Percentiles rank a stretch among this genome's conserved stretches.
Conservation (phyloP, 495 filamentous ascomycete species). For the Neurospora sp. region DNA sequence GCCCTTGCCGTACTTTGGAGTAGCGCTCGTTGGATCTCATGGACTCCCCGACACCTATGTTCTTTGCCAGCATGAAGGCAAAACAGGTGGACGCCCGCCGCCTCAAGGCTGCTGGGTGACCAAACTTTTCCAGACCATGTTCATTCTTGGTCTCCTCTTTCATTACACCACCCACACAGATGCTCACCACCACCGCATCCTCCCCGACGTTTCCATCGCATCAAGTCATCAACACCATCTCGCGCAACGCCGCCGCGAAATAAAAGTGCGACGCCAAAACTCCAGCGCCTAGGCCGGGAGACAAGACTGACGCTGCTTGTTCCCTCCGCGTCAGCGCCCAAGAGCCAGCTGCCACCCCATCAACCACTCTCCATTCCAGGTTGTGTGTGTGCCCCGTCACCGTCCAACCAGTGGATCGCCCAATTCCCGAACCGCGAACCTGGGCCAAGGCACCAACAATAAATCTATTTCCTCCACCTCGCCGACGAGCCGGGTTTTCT, state of each 20-base stretch:
- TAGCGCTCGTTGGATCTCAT: constrained; percentile 1
- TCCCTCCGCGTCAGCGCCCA: not conserved
- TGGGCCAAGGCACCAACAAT: constrained; percentile 10
- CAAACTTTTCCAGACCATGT: constrained; percentile 21
- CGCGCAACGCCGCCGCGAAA: constrained; percentile 23
- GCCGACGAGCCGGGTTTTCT: not conserved
- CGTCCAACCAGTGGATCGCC: constrained; percentile 20
- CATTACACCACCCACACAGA: constrained; percentile 13
- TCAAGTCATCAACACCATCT: constrained; percentile 4
- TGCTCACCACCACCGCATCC: constrained; percentile 18
- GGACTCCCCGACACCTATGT: constrained; percentile 19
- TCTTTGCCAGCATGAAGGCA: constrained; percentile 31
- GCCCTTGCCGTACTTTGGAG: not conserved
- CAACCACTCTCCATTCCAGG: constrained; percentile 15
- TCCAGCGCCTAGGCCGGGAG: constrained; percentile 10
- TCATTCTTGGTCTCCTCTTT: constrained; percentile 10
- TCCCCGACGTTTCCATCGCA: constrained; percentile 7
- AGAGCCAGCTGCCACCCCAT: not conserved
- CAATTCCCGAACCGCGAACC: constrained; percentile 14
- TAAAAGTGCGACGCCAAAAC: constrained; percentile 27
- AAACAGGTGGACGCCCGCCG: constrained; percentile 28
- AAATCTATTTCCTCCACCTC: constrained; percentile 8
- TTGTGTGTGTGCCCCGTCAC: constrained; percentile 14
- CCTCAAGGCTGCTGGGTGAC: constrained; percentile 26
- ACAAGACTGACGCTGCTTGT: not conserved